Evolutionary conservation across 371 early-diverging fungal genomes (phyloP), one percentile per base, ranked within the genome.

Genomic region (Mortierella sp.): DNA sequence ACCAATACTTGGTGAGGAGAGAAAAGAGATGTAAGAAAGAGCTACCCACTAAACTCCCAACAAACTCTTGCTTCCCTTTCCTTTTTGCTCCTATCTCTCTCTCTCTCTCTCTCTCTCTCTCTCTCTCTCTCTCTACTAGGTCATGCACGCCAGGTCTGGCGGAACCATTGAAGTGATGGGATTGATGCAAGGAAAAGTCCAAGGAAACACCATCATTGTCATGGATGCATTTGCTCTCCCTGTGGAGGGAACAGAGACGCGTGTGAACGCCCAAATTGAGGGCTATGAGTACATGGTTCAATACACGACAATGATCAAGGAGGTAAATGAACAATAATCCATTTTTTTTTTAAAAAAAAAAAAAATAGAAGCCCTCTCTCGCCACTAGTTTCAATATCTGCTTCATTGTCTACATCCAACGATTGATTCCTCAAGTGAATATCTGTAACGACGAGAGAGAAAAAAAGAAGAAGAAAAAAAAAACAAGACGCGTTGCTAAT

Each of bases 121-220:
- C 23, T 9, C 21, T 7, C 15, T 4, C 23, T 60, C 26, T 21
- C 11, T 23, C 48, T n/a, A 7, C 14, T 64, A 96, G 96, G 93
- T 93, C 46, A 94, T 94, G 88, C 99, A 99, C 81, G 97, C 99
- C 25, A 90, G 95, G 48, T 95, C 96, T 0, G 99, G 99, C 48
- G 98, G 98, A 61, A 91, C 90, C 66, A 94, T 98, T 71, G 98
- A 99, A 86, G 92, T 98, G 44, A 98, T 99, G 99, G 99, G 99
- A 1, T 83, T 97, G 58, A 95, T 99, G 97, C 96, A 96, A 81
- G 99, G 99, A 45, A 98, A 97, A 72, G 88, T 99, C 9, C 77
- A 85, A 18, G 96, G 90, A 48, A 90, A 93, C 69, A 94, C 94
- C 0, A 94, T 99, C 92, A 84, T 96, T 69, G 91, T 99, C 51